Conservation (phyloP, 306 rosid species). For the Dryas drummondii region DNA sequence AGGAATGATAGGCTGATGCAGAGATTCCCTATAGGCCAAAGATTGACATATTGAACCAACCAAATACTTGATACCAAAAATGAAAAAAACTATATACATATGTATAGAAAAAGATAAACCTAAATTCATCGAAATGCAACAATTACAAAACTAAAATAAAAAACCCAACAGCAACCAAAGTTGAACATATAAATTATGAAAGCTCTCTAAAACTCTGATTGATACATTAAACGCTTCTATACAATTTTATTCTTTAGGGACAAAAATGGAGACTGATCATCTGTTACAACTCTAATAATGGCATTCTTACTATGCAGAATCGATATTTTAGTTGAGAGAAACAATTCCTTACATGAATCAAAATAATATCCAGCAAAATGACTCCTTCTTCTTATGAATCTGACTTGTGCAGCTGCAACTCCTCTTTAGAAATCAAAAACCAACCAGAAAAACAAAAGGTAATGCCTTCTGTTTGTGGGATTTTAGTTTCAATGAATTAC, state of each 20-base stretch:
- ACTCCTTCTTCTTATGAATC: not conserved
- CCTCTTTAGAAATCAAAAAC: not conserved
- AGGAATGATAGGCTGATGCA: slow-evolving; percentile 19
- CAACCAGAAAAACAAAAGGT: not conserved
- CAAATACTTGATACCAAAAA: not conserved
- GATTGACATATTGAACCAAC: slow-evolving; percentile 4
- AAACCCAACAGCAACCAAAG: not conserved
- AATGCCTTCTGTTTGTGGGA: not conserved
- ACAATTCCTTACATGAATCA: slow-evolving; percentile 10
- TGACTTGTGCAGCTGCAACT: not conserved
- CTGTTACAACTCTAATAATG: not conserved
- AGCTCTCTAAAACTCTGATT: not conserved
- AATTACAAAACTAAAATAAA: not conserved
- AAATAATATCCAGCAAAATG: not conserved
- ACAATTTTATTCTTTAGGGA: not conserved
- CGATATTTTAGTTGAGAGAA: not conserved
- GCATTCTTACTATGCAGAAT: not conserved
- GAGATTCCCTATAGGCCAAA: slow-evolving; percentile 17
- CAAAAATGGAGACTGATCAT: not conserved
- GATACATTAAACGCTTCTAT: not conserved
- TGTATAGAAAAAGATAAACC: not conserved
- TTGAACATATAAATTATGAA: not conserved
- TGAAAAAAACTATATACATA: not conserved
- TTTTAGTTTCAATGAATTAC: no score
- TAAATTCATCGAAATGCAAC: not conserved